phyloP scores from a whole-genome alignment of 352 stramenopile genomes.

The Halophytophthora batemanensis region DNA sequence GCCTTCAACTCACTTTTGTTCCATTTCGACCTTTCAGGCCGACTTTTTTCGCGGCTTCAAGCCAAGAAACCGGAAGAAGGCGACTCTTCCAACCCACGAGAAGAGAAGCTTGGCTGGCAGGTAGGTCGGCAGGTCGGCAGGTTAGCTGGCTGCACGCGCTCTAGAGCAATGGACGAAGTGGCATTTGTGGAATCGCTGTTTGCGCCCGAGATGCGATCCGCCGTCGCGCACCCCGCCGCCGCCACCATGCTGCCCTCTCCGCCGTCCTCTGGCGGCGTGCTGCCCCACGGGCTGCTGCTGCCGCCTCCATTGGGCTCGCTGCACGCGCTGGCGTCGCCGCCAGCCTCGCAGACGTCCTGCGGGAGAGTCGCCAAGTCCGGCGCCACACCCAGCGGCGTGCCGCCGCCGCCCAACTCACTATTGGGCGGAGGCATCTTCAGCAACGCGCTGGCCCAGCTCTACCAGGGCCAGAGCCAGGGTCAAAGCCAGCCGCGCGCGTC shows the following conservation, averaged over 20 bases:
- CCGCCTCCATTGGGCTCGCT: conserved; percentile 17
- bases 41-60: conserved; percentile 8
- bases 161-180: conserved; percentile 56
- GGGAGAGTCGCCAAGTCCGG: conserved; percentile 18
- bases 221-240: conserved; percentile 8
- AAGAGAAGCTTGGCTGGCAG: conserved; percentile 7
- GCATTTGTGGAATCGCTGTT: conserved; percentile 74
- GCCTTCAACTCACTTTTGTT: too few species aligned
- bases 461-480: conserved; percentile 17
- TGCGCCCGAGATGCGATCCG: conserved; percentile 42
- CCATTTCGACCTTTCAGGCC: not conserved
- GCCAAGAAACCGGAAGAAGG: not conserved
- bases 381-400: conserved; percentile 9
- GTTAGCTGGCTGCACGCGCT: too few species aligned
- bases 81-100: conserved; percentile 7
- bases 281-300: conserved; percentile 1
- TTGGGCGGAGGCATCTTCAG: conserved; percentile 27
- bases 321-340: conserved; percentile 17
- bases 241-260: not conserved
- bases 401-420: conserved; percentile 28
- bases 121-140: too few species aligned
- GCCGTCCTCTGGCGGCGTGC: conserved; percentile 1
- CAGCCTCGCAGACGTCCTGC: conserved; percentile 9
- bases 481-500: conserved; percentile 3
- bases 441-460: conserved; percentile 1